A percentile compares a stretch with the other conserved stretches of the same genome.
These are phyloP conservation scores for Acephala macrosclerotiorum DNA, from an alignment of 2,329 filamentous ascomycete genomes.

Conservation along the genomic window DNA sequence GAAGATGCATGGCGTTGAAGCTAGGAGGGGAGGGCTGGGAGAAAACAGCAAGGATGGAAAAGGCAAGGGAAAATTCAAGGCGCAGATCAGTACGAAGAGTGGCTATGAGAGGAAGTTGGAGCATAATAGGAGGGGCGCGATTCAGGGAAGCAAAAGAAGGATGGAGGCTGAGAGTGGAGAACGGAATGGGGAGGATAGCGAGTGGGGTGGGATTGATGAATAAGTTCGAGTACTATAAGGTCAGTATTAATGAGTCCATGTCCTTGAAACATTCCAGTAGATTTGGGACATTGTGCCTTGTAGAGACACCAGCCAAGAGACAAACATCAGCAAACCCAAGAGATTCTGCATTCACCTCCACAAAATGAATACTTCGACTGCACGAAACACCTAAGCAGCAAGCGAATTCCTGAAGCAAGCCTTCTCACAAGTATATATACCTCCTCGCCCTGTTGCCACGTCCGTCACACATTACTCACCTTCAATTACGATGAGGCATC, in stretches of 20 bases:
- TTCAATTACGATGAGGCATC: too few species aligned
- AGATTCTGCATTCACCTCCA: too few species aligned
- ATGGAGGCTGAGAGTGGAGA: conserved; percentile 38
- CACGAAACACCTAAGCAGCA: too few species aligned
- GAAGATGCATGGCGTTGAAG: conserved; percentile 83
- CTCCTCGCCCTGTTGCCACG: too few species aligned
- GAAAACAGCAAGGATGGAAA: conserved; percentile 46
- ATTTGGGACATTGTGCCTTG: too few species aligned
- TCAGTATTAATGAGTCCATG: neutral
- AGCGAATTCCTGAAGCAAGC: too few species aligned
- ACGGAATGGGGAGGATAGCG: conserved; percentile 35
- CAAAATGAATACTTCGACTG: too few species aligned
- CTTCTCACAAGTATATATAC: too few species aligned
- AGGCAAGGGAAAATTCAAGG: conserved; percentile 40
- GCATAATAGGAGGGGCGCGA: conserved; percentile 70
- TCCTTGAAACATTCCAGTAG: too few species aligned
- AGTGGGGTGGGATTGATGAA: conserved; percentile 59
- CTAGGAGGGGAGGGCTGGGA: conserved; percentile 56
- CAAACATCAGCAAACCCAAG: too few species aligned
- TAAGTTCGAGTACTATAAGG: conserved; percentile 29
- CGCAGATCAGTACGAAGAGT: conserved; percentile 83
- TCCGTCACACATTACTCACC: too few species aligned
- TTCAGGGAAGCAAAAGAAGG: conserved; percentile 63
- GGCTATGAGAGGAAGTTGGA: conserved; percentile 75
- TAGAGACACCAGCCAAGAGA: too few species aligned